Base-by-base conservation (phyloP, 768 basidiomycete species). In the Tremella mesenterica region DNA sequence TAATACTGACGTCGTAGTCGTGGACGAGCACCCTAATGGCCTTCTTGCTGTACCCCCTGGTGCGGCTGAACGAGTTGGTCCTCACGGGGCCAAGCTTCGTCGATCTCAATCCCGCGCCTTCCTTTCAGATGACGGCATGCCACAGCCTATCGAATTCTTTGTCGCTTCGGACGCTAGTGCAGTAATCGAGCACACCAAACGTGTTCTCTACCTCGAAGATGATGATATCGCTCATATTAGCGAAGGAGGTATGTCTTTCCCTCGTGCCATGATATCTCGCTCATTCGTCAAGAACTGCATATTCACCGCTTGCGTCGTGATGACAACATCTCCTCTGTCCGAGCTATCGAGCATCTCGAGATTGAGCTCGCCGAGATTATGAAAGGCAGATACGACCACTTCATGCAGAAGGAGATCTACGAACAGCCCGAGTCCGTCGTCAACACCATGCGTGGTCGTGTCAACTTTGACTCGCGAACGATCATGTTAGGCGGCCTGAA, bases 321-420 rank as follows among this genome's bases (percentile, higher is more conserved):
- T 61, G 89, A 88, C 59, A 82, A 81, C 51, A 73, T 75, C 70
- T 77, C 76, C 12, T 74, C 87, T 23, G 93, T 90, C 29, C 87
- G 95, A 61, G 89, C 82, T 60, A 97, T 99, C 74, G 95, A 97
- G 78, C 95, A 91, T 4, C 83, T 99, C 63, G 95, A 97, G 76
- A 83, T 99, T 60, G 95, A 99, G 76, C 82, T 99, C 43, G 93
- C 93, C n/a, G 95, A 93, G 62, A 97, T 99, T 77, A 97, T 97
- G 95, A 99, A 99, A 81, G 95, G 95, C 71, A 89, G 91, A 75
- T 99, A 97, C 73, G 89, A 89, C 71, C 92, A 93, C 72, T 99
- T 99, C 78, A 99, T 99, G 95, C 93, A 97, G 74, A 99, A 99
- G 78, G 95, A 99, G 75, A 96, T 96, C 65, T 96, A 90, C 78